phyloP scores from a whole-genome alignment of 169 alveolate genomes.

The Cyclospora cayetanensis region DNA sequence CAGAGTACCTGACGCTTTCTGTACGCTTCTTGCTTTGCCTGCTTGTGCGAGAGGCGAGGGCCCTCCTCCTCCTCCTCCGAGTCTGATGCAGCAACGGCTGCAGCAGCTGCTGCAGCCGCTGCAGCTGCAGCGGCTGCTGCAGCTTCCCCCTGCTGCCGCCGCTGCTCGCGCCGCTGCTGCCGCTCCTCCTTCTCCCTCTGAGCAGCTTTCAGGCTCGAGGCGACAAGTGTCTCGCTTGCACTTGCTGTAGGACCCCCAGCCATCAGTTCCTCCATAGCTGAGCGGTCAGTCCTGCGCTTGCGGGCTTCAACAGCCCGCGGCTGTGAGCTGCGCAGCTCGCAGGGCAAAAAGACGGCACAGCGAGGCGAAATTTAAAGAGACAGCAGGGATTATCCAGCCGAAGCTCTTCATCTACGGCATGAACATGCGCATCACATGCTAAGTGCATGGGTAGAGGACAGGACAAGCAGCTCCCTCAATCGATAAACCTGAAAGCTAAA shows the following conservation, averaged over 20 bases:
- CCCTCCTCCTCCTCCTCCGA: background rate
- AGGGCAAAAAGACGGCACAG: background rate
- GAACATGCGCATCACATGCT: no score
- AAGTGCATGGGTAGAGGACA: no score
- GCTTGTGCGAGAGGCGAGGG: background rate
- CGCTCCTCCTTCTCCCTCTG: background rate
- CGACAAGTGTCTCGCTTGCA: no score
- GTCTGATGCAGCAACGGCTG: background rate
- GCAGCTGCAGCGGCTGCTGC: slow-evolving; percentile 1
- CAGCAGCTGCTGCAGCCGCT: slow-evolving; percentile 12
- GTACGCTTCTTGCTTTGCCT: slow-evolving; percentile 16
- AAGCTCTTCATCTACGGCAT: no score
- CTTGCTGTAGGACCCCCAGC: background rate
- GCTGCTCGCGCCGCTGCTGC: slow-evolving; percentile 12
- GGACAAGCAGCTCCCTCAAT: no score
- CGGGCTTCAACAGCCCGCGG: background rate
- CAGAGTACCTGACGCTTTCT: slow-evolving; percentile 20
- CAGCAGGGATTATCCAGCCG: no score
- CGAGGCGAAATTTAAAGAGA: background rate
- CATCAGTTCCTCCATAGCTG: background rate
- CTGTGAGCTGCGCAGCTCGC: background rate
- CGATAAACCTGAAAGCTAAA: no score
- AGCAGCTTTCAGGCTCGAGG: background rate
- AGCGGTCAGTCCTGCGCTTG: background rate
- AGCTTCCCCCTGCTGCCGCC: slow-evolving; percentile 31